Evolutionary conservation across 768 basidiomycete species (phyloP).

Genomic region (Suillus hirtellus): DNA sequence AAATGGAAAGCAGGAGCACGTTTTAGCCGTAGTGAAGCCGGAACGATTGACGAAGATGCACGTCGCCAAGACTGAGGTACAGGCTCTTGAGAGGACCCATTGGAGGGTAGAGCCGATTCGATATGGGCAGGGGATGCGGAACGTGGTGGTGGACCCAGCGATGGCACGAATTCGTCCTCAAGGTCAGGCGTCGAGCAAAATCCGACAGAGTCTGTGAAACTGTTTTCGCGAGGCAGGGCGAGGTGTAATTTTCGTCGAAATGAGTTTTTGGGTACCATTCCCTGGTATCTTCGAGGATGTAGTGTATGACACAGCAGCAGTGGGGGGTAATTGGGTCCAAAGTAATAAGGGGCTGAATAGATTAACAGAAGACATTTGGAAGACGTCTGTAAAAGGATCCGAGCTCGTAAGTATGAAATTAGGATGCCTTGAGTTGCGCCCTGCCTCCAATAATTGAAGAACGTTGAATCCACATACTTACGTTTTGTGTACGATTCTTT

Average conservation of each 20-base stretch:
- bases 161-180: constrained; percentile 35
- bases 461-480: background rate
- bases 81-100: background rate
- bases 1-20: constrained; percentile 14
- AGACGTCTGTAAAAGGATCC: background rate
- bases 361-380: background rate
- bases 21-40: constrained; percentile 8
- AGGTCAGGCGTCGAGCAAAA: constrained; percentile 68
- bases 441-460: background rate
- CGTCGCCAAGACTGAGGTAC: constrained; percentile 3
- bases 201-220: constrained; percentile 64
- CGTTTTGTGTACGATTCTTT: background rate
- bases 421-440: background rate
- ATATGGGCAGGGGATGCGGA: constrained; percentile 18
- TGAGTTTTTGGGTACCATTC: background rate
- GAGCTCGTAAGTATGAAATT: background rate
- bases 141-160: background rate
- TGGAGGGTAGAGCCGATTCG: constrained; percentile 16
- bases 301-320: background rate
- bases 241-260: background rate
- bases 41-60: background rate
- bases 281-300: background rate
- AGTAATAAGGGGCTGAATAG: background rate
- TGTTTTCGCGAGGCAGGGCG: constrained; percentile 67
- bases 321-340: background rate